Base-by-base conservation (phyloP, 148 eudicot genomes). In the Simmondsia chinensis region DNA sequence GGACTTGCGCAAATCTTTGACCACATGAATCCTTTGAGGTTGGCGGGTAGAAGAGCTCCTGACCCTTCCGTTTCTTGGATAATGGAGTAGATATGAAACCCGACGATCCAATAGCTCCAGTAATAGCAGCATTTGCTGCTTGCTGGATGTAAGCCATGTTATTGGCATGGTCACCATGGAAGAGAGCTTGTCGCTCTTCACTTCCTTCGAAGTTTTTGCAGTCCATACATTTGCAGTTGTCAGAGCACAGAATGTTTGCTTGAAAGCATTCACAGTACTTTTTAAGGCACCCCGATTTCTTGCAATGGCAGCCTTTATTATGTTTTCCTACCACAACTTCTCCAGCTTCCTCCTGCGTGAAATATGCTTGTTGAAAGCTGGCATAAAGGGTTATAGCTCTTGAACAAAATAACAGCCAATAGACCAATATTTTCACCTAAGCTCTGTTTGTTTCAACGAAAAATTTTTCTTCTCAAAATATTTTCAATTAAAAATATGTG, bases 241-340 rank as follows among this genome's bases (percentile, higher is more conserved):
- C 99, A 39, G 99, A 91, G 76, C 99, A 91, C 18, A 91, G 72
- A 68, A 91, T 82, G 54, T 82, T 86, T 31, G 99, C 99, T 60
- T 91, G 99, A 57, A 82, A 91, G 67, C 99, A 91, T 54, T 91
- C 99, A 21, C 99, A 91, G 60, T 91, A 91, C 67, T 91, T 91
- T 50, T 91, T 91, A 39, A 91, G 73, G 64, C 99, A 91, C 54
- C 95, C 99, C 54, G 99, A 91, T 64, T 91, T 91, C 68, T 79
- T 91, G 94, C 99, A 91, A 62, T 91, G 96, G 51, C 99, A 91
- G 59, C 99, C 99, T 67, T 91, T 91, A 61, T 82, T 91, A 69
- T 91, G 99, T 62, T 79, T 84, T 60, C 51, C 96, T 33, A 80
- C 50, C 32, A 79, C 65, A 56, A 50, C 68, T 50, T 91, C 95